Evolutionary conservation across 495 filamentous ascomycete genomes (phyloP).

Genomic region (Gamarada debralockiae): DNA sequence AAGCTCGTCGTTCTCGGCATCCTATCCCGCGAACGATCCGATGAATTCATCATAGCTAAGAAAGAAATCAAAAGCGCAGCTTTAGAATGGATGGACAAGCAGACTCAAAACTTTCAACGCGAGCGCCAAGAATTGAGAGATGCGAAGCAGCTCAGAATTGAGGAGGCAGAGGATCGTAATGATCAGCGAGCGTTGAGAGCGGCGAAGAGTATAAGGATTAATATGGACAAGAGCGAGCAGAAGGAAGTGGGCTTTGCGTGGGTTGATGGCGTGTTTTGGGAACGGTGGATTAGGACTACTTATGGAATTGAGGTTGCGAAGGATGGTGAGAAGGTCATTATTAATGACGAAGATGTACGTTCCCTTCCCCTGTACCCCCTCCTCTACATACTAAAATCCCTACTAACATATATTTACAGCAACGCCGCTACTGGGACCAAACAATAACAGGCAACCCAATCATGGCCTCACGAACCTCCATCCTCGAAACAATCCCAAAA

Average conservation of each 20-base stretch:
- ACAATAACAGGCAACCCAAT: constrained; percentile 86
- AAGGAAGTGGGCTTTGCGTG: constrained; percentile 96
- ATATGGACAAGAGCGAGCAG: constrained; percentile 78
- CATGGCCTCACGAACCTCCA: constrained; percentile 85
- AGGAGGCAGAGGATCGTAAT: constrained; percentile 91
- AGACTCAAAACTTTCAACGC: constrained; percentile 79
- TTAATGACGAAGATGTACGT: constrained; percentile 96
- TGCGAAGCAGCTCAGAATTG: constrained; percentile 89
- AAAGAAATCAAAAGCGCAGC: constrained; percentile 94
- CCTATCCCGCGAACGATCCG: constrained; percentile 71
- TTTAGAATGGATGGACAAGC: constrained; percentile 96
- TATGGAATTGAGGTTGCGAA: constrained; percentile 81
- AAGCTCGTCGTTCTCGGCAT: constrained; percentile 91
- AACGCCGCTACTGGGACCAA: constrained; percentile 90
- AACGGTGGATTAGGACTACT: constrained; percentile 89
- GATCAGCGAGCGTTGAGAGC: constrained; percentile 80
- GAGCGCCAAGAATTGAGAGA: constrained; percentile 91
- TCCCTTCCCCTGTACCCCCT: constrained; percentile 34
- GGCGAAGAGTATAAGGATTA: constrained; percentile 90
- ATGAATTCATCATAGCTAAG: constrained; percentile 73
- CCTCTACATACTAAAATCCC: constrained; percentile 13
- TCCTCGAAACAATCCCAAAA: constrained; percentile 89
- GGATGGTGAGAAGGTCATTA: constrained; percentile 86
- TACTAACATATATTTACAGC: constrained; percentile 48
- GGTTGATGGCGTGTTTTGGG: constrained; percentile 98